Evolutionary conservation across 139 green algal genomes (phyloP), one percentile per base, ranked within the genome.

Genomic region (Chlorella ohadii): DNA sequence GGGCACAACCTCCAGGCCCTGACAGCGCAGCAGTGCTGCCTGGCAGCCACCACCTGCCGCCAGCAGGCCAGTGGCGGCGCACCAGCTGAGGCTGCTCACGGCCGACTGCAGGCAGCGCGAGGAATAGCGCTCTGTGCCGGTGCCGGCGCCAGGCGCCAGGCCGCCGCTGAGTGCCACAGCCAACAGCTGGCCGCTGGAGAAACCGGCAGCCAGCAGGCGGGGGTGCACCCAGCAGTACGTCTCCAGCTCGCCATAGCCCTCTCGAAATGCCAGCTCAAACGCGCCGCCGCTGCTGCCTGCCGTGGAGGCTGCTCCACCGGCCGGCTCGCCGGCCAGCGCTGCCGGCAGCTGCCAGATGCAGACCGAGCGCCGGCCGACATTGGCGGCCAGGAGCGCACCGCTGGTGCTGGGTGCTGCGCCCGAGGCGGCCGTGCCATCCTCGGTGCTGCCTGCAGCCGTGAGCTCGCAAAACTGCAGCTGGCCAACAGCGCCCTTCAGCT

Each of bases 191-290:
- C 88, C 90, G 16, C 36, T 71, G 67, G 65, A 88, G 89, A 94
- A 96, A 67, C 89, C 92, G 22, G 95, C 81, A 34, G 94, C 72
- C 23, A 96, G 91, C 83, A 94, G 95, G 57, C 93, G 91, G 44
- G 94, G 90, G 0, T 92, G 91, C 88, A 94, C 94, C 93, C 93
- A 97, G 41, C 87, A 51, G 82, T 96, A 94, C 33, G 84, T 86
- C 74, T 90, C 79, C 59, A 96, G 93, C 4, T 89, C 59, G 25
- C 94, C 94, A 81, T 96, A 96, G 27, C 75, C 82, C 7, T 95
- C 89, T 75, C 92, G 81, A 61, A 96, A 95, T 1, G 89, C 84
- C 36, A 96, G 87, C 90, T 96, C 93, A 13, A 94, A 66, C 9
- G 93, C 57, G 85, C 83, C 34, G 91, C 83, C 44, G 44, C 44